Conservation (phyloP, 2,329 filamentous ascomycete species). For the Alternaria hordeiaustralica region DNA sequence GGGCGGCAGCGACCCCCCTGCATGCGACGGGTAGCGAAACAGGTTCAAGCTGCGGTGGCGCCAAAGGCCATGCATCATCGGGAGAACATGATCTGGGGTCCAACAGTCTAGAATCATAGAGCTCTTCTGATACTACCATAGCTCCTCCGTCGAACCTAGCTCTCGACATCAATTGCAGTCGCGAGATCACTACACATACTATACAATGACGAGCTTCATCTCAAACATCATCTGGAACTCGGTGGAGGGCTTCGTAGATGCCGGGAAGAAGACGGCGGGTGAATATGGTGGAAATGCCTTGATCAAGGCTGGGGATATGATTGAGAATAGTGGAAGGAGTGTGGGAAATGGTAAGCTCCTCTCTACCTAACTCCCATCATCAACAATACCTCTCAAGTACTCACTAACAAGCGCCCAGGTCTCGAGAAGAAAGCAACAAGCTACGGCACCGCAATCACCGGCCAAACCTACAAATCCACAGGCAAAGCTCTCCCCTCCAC, state of each 20-base stretch:
- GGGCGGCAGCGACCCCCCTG: slow-evolving; percentile 20
- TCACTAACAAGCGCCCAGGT: slow-evolving; percentile 19
- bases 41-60: slow-evolving; percentile 33
- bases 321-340: slow-evolving; percentile 42
- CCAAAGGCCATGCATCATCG: slow-evolving; percentile 23
- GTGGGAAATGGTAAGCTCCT: slow-evolving; percentile 39
- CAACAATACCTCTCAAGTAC: background rate
- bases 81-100: slow-evolving; percentile 14
- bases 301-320: slow-evolving; percentile 47
- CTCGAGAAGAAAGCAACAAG: slow-evolving; percentile 40
- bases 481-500: slow-evolving; percentile 39
- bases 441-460: slow-evolving; percentile 39
- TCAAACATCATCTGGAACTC: slow-evolving; percentile 49
- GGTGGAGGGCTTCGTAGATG: slow-evolving; percentile 47
- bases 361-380: background rate
- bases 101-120: slow-evolving; percentile 3
- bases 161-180: background rate
- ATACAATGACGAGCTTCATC: slow-evolving; percentile 41
- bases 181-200: background rate
- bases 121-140: background rate
- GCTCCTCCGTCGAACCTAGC: background rate
- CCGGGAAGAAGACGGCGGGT: slow-evolving; percentile 44
- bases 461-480: slow-evolving; percentile 36
- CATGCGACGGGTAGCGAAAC: slow-evolving; percentile 24
- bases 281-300: slow-evolving; percentile 48